Conservation (phyloP, 306 rosid genomes). For the Quercus robur region DNA sequence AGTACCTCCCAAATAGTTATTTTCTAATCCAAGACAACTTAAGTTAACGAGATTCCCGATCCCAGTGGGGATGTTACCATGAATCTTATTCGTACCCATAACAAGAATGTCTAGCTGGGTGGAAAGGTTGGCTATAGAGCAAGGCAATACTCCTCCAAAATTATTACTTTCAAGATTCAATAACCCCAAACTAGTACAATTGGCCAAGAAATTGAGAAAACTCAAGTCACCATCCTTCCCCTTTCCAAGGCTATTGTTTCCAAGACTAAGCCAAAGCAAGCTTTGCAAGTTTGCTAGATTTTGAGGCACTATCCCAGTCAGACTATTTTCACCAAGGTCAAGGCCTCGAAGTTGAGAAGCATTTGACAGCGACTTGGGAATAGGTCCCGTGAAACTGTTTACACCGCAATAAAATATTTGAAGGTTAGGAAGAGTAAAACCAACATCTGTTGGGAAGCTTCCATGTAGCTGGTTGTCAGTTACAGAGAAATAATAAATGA, state of each 20-base stretch:
- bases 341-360: conserved; percentile 30
- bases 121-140: no score
- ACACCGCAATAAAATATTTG: fast-evolving
- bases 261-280: fast-evolving
- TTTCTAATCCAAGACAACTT: fast-evolving
- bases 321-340: conserved; percentile 33
- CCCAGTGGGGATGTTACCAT: no score
- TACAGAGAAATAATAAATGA: no score
- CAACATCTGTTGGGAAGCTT: no score
- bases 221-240: no score
- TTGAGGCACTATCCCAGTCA: conserved; percentile 37
- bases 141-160: no score
- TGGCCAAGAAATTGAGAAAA: no score
- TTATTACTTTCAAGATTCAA: fast-evolving
- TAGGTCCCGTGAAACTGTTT: conserved; percentile 2
- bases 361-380: conserved; percentile 41
- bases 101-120: fast-evolving
- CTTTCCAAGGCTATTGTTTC: fast-evolving
- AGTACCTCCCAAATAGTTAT: no score
- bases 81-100: no score
- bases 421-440: no score
- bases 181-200: fast-evolving
- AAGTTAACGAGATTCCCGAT: no score
- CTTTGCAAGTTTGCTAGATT: conserved; percentile 29
- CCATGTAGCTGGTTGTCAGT: fast-evolving